Evolutionary conservation across 1,284 basidiomycete genomes (phyloP).

Genomic region (Amylostereum chailletii): DNA sequence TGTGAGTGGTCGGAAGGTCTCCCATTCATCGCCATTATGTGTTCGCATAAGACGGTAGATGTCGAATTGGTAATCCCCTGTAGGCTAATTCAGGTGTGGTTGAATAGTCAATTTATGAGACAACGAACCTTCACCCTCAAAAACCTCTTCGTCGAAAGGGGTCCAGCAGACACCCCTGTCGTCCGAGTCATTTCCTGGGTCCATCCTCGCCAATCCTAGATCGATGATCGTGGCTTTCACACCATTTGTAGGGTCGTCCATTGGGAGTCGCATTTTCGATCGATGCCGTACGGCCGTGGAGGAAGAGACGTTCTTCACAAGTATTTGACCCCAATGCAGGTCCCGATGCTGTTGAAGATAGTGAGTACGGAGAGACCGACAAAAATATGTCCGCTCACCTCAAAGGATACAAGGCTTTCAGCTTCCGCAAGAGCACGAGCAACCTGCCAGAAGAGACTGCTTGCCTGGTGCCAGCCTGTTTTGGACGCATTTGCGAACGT

Average conservation of each 20-base stretch:
- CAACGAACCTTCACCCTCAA: constrained; percentile 66
- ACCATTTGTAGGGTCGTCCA: constrained; percentile 56
- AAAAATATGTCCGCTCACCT: constrained; percentile 43
- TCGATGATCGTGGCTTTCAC: constrained; percentile 86
- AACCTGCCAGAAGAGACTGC: constrained; percentile 88
- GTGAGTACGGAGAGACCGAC: background rate
- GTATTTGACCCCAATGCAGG: constrained; percentile 96
- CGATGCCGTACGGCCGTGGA: constrained; percentile 19
- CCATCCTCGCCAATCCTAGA: constrained; percentile 84
- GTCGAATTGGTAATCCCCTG: constrained; percentile 91
- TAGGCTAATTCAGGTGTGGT: background rate
- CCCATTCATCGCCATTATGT: constrained; percentile 59
- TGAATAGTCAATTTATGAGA: background rate
- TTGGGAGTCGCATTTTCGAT: constrained; percentile 25
- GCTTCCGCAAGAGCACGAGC: constrained; percentile 68
- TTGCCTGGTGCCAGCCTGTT: constrained; percentile 78
- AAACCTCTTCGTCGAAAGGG: constrained; percentile 72
- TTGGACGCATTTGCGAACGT: constrained; percentile 42
- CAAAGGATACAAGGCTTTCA: constrained; percentile 75
- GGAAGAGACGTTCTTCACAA: constrained; percentile 55
- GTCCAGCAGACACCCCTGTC: constrained; percentile 55
- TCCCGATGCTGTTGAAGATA: constrained; percentile 74
- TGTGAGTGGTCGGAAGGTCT: constrained; percentile 66
- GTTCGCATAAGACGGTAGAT: constrained; percentile 84
- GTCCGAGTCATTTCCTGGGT: constrained; percentile 38